A percentile compares a stretch with the other conserved stretches of the same genome.
These are phyloP conservation scores for Rosellinia necatrix DNA, from an alignment of 2,329 filamentous ascomycete species.

Conservation along the genomic window DNA sequence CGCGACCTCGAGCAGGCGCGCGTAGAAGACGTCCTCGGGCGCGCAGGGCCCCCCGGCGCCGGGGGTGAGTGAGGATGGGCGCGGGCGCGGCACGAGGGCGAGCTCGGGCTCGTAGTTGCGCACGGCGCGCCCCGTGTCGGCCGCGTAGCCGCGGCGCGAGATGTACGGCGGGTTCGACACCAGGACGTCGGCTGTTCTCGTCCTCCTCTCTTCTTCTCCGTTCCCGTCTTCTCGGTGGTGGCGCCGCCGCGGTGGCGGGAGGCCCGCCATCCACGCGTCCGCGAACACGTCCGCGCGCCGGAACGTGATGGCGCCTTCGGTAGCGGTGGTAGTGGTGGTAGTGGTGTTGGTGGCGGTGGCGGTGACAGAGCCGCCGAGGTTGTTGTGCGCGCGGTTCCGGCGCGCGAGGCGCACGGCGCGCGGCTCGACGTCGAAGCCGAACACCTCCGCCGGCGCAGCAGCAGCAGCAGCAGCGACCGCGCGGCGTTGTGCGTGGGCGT, in stretches of 20 bases:
- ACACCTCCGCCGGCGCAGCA: too few species aligned
- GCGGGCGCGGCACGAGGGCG: constrained; percentile 71
- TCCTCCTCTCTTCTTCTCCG: neutral
- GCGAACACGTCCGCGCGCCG: constrained; percentile 55
- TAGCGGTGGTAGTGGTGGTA: neutral
- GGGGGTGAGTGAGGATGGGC: constrained; percentile 5
- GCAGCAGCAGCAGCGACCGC: too few species aligned
- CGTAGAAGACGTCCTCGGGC: constrained; percentile 67
- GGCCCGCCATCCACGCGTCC: constrained; percentile 42
- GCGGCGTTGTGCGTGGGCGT: too few species aligned
- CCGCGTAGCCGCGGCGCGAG: constrained; percentile 65
- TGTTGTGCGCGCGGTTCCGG: constrained; percentile 64
- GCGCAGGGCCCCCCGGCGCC: constrained; percentile 9
- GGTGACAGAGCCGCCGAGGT: constrained; percentile 31
- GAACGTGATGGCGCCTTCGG: constrained; percentile 48
- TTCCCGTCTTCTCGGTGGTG: neutral
- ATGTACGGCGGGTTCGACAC: constrained; percentile 94
- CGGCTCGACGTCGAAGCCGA: constrained; percentile 74
- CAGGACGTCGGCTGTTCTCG: constrained; percentile 62
- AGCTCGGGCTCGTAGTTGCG: constrained; percentile 78
- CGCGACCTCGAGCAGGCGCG: constrained; percentile 63
- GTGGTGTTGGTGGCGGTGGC: neutral
- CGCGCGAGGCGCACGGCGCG: constrained; percentile 67
- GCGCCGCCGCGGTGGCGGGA: neutral
- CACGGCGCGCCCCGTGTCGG: constrained; percentile 72